Conservation (phyloP, 225 moss, liverwort and hornwort species). For the Bryum argenteum region DNA sequence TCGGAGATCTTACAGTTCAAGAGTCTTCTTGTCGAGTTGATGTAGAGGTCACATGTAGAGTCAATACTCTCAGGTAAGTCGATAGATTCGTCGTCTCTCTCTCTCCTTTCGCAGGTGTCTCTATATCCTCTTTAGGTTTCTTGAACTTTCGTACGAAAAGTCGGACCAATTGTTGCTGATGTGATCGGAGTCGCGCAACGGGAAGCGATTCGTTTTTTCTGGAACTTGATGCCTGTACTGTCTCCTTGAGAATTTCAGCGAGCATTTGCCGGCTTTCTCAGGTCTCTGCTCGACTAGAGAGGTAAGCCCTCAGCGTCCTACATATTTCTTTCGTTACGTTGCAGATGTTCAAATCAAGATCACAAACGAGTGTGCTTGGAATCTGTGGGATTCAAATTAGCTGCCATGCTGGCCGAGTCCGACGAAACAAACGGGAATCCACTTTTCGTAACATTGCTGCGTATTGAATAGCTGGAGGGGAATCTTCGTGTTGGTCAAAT, state of each 20-base stretch:
- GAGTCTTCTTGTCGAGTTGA: conserved; percentile 21
- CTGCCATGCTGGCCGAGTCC: too few relatives aligned
- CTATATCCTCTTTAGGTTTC: background rate
- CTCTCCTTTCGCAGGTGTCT: too few relatives aligned
- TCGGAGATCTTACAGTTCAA: background rate
- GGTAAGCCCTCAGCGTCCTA: conserved; percentile 3
- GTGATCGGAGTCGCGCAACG: background rate
- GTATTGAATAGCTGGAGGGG: too few relatives aligned
- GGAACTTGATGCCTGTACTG: background rate
- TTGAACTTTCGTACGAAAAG: background rate
- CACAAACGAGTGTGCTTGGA: too few relatives aligned
- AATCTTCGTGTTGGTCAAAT: too few relatives aligned
- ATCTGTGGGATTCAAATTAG: background rate
- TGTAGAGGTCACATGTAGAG: conserved; percentile 29
- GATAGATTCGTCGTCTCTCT: conserved; percentile 13
- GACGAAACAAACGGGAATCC: too few relatives aligned
- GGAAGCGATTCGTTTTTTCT: background rate
- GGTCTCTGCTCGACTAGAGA: background rate
- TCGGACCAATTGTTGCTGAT: background rate
- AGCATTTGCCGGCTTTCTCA: background rate
- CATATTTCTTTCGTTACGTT: background rate
- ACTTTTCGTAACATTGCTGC: too few relatives aligned
- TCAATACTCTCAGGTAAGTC: conserved; percentile 40
- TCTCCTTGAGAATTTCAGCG: background rate
- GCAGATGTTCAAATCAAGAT: background rate